These are phyloP conservation scores for Saccharomycopsis vini DNA, from an alignment of 805 yeast genomes.

Conservation along the genomic window DNA sequence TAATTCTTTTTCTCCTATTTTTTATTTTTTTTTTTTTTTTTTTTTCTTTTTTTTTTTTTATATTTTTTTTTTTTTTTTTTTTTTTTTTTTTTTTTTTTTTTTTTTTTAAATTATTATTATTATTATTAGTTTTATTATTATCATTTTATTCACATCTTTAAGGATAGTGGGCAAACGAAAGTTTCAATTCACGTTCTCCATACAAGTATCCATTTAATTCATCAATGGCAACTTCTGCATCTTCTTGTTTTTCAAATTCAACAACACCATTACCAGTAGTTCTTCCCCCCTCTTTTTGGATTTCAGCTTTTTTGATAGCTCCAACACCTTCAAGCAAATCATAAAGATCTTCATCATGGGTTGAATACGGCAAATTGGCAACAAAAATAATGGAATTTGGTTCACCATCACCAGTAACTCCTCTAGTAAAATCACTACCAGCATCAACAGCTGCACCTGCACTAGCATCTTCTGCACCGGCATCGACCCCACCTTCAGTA, in stretches of 20 bases:
- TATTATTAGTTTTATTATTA: neutral
- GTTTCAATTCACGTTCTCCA: constrained; percentile 66
- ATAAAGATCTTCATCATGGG: constrained; percentile 74
- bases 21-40: constrained; percentile 17
- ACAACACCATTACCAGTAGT: constrained; percentile 85
- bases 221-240: constrained; percentile 66
- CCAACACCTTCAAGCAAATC: constrained; percentile 86
- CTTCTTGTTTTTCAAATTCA: constrained; percentile 53
- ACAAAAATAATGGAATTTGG: constrained; percentile 58
- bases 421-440: constrained; percentile 43
- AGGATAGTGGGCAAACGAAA: constrained; percentile 48
- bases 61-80: neutral
- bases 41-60: neutral
- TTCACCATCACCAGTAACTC: constrained; percentile 53
- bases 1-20: too few species aligned
- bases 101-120: too few species aligned
- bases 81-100: too few species aligned
- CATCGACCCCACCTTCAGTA: constrained; percentile 7
- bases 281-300: constrained; percentile 51
- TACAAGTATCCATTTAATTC: constrained; percentile 74
- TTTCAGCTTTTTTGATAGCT: constrained; percentile 63
- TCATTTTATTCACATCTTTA: too few species aligned
- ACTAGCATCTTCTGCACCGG: neutral
- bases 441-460: constrained; percentile 8
- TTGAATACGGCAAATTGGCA: constrained; percentile 78